Evolutionary conservation across 768 basidiomycete species (phyloP), one percentile per base, ranked within the genome.

Genomic region (Lepiota venenata): DNA sequence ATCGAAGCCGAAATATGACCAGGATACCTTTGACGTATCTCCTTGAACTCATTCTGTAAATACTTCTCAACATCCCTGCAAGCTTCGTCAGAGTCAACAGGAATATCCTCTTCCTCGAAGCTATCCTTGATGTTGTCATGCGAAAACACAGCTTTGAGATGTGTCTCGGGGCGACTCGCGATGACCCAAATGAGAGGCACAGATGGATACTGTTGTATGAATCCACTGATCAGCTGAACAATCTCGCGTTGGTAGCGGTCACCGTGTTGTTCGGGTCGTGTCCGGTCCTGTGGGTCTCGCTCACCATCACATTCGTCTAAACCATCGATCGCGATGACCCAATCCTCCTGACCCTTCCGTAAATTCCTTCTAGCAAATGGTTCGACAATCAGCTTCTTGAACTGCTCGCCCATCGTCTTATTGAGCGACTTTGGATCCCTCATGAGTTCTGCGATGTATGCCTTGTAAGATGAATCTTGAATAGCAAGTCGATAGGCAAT

Each of bases 181-280:
- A 71, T 59, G 10, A 70, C 36, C 40, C 69, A 63, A 15, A 46
- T 55, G n/a, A 71, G 35, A 1, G 63, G 60, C 15, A 61, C 46
- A 1, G 20, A 16, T n/a, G 35, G 38, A 4, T n/a, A 15, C 7
- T 50, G n/a, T 0, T 58, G 14, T 0, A 56, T 29, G n/a, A 47
- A 46, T 3, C 18, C 20, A 0, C 32, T 44, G 18, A 65, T 56
- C 4, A 55, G 41, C 2, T 27, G 21, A 9, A 69, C 47, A 21
- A 66, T 47, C 14, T 58, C 48, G 12, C 25, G 42, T 18, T 65
- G 66, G 1, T 45, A 25, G 15, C 46, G 25, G 2, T 55, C 32
- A 8, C 27, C 8, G 27, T 29, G 27, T 8, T 29, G 27, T 29
- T 29, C 27, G 8, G 0, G 27, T 8, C 3, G 27, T 8, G 27